Conservation (phyloP, 139 green algal species). For the Penium margaritaceum region DNA sequence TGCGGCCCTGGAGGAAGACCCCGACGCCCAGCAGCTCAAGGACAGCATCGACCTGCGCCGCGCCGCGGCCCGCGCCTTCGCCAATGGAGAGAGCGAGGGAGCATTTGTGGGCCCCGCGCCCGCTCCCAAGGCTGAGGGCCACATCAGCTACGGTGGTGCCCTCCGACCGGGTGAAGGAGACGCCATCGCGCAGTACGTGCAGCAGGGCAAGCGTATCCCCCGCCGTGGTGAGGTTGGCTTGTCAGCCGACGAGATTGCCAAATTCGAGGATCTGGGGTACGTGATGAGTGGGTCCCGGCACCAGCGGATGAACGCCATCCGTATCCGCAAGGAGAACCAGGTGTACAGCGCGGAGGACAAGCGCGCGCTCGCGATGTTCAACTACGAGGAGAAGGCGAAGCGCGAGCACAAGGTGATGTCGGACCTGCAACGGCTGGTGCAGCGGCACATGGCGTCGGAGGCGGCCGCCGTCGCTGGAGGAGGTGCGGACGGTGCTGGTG, state of each 20-base stretch:
- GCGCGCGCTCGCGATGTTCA: constrained; percentile 92
- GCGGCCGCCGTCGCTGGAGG: not conserved
- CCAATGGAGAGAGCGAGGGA: too few species aligned
- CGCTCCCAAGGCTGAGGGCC: constrained; percentile 28
- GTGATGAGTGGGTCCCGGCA: constrained; percentile 90
- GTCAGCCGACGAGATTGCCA: constrained; percentile 72
- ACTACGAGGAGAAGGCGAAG: constrained; percentile 91
- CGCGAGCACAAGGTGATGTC: constrained; percentile 79
- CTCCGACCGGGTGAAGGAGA: constrained; percentile 47
- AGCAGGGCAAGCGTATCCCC: constrained; percentile 87
- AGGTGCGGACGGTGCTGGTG: not conserved
- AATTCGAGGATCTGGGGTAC: constrained; percentile 87
- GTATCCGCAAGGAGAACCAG: constrained; percentile 89
- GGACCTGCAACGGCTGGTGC: constrained; percentile 46
- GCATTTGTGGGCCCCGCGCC: constrained; percentile 36
- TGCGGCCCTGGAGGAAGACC: too few species aligned
- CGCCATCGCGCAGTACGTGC: constrained; percentile 85
- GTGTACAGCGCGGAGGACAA: constrained; percentile 97
- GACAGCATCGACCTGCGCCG: too few species aligned
- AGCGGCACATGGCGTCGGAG: constrained; percentile 32
- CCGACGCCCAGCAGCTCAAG: too few species aligned
- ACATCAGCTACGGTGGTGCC: constrained; percentile 44
- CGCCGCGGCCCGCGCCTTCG: too few species aligned
- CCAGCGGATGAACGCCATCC: constrained; percentile 93
- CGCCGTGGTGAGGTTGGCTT: constrained; percentile 89